Evolutionary conservation across 2,329 filamentous ascomycete species (phyloP), one percentile per base, ranked within the genome.

Genomic region (Hypomyces rosellus): DNA sequence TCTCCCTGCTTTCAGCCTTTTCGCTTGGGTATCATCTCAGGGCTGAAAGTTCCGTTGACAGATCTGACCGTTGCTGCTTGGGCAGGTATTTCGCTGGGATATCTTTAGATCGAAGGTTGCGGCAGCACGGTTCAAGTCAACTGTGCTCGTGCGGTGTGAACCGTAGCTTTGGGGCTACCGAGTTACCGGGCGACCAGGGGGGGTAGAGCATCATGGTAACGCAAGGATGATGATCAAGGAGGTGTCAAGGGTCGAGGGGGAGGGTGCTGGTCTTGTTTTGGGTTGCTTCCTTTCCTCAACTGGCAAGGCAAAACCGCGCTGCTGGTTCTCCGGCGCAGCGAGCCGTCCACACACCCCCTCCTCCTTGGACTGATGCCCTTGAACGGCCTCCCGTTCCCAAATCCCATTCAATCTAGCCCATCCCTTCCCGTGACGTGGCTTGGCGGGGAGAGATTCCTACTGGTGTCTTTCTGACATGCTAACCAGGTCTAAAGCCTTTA

Each of bases 151-250:
- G 40, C 48, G 39, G 34, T 43, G 46, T 37, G 46, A 49, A 52
- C 50, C 50, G 41, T 45, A 38, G 44, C 30, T 48, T 46, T 46
- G 50, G 50, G 50, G 25, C 46, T 45, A 48, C 49, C 49, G 41
- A 44, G 46, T 45, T 51, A 46, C 45, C 49, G 49, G 49, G 45
- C 39, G 25, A 40, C 33, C 33, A 40, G 45, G 25, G 49, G 39
- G 45, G 45, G 25, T 8, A 11, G 8, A 30, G 25, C 25, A 11
- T 30, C 25, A 30, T 40, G 49, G 25, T 34, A 47, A 46, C 49
- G 48, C 49, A 37, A 42, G 34, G n/a, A n/a, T 16, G 25, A 7
- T 30, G 25, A 30, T 30, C 25, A 30, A 30, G 25, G 25, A 11
- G 25, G 25, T 30, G 25, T 30, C 25, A 30, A 30, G 25, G 25